Base-by-base conservation (phyloP, 768 basidiomycete genomes). In the Asterophora lycoperdoides region DNA sequence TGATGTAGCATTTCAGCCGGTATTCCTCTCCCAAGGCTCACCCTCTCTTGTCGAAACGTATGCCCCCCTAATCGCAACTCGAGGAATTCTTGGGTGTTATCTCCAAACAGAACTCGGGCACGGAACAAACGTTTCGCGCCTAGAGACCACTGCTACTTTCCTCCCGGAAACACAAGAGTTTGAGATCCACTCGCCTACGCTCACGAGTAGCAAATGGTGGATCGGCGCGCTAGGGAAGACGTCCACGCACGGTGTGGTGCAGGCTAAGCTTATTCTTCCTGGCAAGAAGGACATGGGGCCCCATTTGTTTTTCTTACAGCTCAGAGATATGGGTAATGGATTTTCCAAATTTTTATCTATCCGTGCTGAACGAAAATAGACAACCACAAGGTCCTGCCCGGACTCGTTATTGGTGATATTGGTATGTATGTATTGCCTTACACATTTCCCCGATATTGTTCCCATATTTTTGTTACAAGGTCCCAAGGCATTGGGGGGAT, bases 161-260 rank as follows among this genome's bases (percentile, higher is more conserved):
- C 66, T 84, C n/a, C 81, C 80, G 0, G 76, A 78, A 26, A 76
- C 78, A 0, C 63, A 75, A 45, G 81, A 86, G 60, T 89, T 90
- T 54, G 84, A 86, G 35, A 79, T 91, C 32, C 75, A 90, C 58
- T 85, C 86, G 1, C 88, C 89, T 0, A 82, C 82, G 0, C 56
- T 88, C 18, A 86, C 86, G 1, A 85, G 84, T 52, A 79, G 72
- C 53, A 91, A 91, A 61, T 91, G 87, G 86, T 91, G 88, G 89
- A 78, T 86, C 46, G 87, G 88, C 7, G 83, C 73, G 5, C 67
- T 86, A 11, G 87, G 81, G 0, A 83, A 80, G 66, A 83, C 81
- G 0, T 79, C 87, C 0, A 88, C 86, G 0, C 86, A 89, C 60
- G 85, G 85, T 4, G 76, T 86, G 11, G 78, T 89, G 0, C 86